These are phyloP conservation scores for Salix arbutifolia DNA, from an alignment of 345 rosid species.

Conservation along the genomic window DNA sequence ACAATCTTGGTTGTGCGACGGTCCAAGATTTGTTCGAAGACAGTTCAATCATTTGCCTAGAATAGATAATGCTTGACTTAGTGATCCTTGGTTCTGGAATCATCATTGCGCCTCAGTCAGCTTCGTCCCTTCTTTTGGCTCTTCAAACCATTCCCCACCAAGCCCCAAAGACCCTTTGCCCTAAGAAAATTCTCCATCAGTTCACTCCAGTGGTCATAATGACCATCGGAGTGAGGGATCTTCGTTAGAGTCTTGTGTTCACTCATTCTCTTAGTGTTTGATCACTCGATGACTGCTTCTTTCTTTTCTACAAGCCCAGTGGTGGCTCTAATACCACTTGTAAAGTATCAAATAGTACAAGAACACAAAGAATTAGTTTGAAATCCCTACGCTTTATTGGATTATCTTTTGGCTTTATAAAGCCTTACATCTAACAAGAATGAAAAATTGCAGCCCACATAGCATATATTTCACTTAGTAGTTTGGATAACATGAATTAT, in stretches of 20 bases:
- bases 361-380: no score
- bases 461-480: no score
- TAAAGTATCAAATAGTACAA: background rate
- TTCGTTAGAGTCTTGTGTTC: background rate
- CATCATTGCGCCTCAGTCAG: background rate
- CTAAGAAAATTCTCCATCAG: conserved; percentile 14
- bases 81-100: background rate
- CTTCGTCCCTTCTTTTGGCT: background rate
- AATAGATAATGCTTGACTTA: background rate
- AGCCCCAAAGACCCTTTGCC: conserved; percentile 1
- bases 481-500: no score
- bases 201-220: conserved; percentile 7
- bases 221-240: background rate
- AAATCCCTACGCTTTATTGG: no score
- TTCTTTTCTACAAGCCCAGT: no score
- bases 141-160: conserved; percentile 1
- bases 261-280: background rate
- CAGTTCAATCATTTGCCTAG: conserved; percentile 1
- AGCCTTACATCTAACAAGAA: no score
- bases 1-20: conserved; percentile 8
- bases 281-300: no score
- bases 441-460: no score
- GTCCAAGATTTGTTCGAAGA: conserved; percentile 12
- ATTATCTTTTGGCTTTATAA: no score
- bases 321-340: no score